Base-by-base conservation (phyloP, 1,284 basidiomycete genomes). In the Cryptococcus jaspeensis region DNA sequence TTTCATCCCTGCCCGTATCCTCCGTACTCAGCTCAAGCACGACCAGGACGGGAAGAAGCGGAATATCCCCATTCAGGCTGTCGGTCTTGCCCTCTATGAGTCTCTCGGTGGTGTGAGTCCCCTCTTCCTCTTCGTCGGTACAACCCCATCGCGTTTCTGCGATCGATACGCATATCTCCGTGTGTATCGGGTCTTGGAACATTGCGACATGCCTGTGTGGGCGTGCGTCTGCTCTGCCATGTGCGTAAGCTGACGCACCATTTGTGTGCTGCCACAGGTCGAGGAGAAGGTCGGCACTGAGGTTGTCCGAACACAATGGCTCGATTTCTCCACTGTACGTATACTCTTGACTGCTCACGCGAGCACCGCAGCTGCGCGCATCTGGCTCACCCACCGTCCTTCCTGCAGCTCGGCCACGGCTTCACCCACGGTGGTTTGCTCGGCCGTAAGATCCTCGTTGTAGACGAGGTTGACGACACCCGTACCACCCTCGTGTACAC, bases 391-490 rank as follows among this genome's bases (percentile, higher is more conserved):
- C n/a, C 18, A 13, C 37, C 18, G 23, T 28, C 8, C n/a, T 13
- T n/a, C n/a, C 18, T 25, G 3, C 54, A 74, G 73, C 71, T 77
- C 51, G 74, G 76, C 48, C 65, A 64, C 53, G 71, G 70, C 50
- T 67, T 73, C 62, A 67, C 55, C 46, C 72, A 72, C 49, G 75
- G 76, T 36, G 76, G 75, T n/a, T 80, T 97, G 13, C 77, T 94
- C 38, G 92, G 92, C 42, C 83, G 87, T 61, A 80, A 84, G 51
- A 88, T 87, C 53, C 80, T 97, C 52, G 89, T 97, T 60, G 86
- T 97, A 50, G 93, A 97, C 72, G 93, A 96, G 78, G 86, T 96
- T 36, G 93, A 96, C 71, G 93, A 96, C 75, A 89, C 92, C 12
- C 86, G 93, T 65, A 93, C 90, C 74, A 94, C 90, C 1, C 82